Evolutionary conservation across 2,329 filamentous ascomycete genomes (phyloP), one percentile per base, ranked within the genome.

Genomic region (Calycina herbarum): DNA sequence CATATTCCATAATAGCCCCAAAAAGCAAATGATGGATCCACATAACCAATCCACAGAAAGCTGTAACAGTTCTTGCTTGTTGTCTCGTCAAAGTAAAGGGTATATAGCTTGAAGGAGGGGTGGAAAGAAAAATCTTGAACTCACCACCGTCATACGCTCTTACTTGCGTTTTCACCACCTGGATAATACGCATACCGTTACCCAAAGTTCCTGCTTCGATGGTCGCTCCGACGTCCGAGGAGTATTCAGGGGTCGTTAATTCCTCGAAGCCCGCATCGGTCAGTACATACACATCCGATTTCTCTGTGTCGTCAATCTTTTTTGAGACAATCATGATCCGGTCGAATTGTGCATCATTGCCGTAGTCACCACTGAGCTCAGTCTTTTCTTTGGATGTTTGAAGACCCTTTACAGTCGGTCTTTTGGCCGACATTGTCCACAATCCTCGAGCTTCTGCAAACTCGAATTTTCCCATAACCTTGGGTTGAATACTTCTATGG

Each of bases 121-220:
- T 61, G 38, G 27, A 64, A 68, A 65, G 65, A 70, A 64, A 73
- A 72, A 31, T 42, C 48, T 38, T 63, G 58, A 57, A 82, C 89
- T 83, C 78, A 94, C 92, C 89, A 78, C 89, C 89, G 76, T 98
- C 94, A 73, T 97, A 99, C 67, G 90, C 94, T 66, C 94, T 86
- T 29, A 98, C 87, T 74, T 98, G 94, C 1, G 89, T 92, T 69
- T 89, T 91, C 62, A 97, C 82, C 1, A 97, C 89, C 75, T 98
- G 95, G 17, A 98, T 89, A 40, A 98, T 89, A 66, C 93, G 87
- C 75, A 86, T 91, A 67, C 91, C 88, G 61, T 86, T 86, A n/a
- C 90, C 91, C 77, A 99, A 86, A 0, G 90, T 91, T 17, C 92
- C 92, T 20, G 95, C 90, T 71, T 96, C 91, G 58, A 98, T 84